These are phyloP conservation scores for Cystobasidium onofrii DNA, from an alignment of 768 basidiomycete species.

Conservation along the genomic window DNA sequence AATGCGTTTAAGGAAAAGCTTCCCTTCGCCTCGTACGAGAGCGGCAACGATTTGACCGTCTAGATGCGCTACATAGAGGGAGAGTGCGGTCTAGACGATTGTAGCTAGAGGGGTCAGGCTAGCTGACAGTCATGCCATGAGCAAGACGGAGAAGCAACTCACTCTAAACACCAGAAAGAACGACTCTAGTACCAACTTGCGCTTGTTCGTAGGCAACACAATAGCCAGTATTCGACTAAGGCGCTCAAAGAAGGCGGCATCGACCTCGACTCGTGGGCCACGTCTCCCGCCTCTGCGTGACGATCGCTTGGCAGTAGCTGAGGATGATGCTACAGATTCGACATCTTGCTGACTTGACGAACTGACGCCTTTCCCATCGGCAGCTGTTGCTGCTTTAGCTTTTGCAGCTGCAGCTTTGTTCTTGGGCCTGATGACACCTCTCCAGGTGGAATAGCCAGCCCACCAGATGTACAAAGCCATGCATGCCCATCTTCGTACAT, in stretches of 20 bases:
- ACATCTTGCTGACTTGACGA: background rate
- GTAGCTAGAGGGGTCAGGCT: background rate
- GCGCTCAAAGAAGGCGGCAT: conserved; percentile 78
- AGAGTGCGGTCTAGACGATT: conserved; percentile 71
- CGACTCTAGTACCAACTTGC: conserved; percentile 79
- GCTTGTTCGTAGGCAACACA: conserved; percentile 73
- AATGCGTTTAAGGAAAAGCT: conserved; percentile 74
- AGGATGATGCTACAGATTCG: background rate
- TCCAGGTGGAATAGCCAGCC: conserved; percentile 17
- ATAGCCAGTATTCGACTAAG: conserved; percentile 70
- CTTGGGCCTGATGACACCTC: conserved; percentile 15
- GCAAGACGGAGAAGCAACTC: background rate
- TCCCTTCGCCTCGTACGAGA: conserved; percentile 74
- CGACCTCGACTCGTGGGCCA: conserved; percentile 51
- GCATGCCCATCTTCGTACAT: background rate
- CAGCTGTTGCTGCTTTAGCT: background rate
- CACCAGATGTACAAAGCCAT: conserved; percentile 15
- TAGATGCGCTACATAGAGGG: conserved; percentile 83
- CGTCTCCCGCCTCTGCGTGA: conserved; percentile 21
- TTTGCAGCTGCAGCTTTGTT: background rate
- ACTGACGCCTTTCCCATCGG: background rate
- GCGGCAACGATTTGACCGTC: conserved; percentile 93
- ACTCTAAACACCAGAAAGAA: conserved; percentile 69
- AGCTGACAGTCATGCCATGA: background rate
- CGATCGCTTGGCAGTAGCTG: background rate